These are phyloP conservation scores for Chlamydomonas incerta DNA, from an alignment of 139 green algal species.

Conservation along the genomic window DNA sequence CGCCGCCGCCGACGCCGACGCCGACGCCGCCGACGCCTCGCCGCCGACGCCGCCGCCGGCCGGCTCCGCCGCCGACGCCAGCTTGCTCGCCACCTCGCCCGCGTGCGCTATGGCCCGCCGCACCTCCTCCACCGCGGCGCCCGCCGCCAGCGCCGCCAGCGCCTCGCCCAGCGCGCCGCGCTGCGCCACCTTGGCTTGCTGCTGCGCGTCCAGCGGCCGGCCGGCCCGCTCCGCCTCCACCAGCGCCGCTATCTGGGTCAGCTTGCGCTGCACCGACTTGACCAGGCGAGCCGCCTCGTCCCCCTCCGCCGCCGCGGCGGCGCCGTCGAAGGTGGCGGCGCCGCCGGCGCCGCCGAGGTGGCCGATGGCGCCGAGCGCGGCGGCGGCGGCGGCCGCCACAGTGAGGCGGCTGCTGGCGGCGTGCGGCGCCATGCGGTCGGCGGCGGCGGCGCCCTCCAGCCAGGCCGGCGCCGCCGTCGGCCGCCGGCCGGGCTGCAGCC, in stretches of 20 bases:
- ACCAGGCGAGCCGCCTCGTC: conserved; percentile 51
- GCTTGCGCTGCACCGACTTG: conserved; percentile 82
- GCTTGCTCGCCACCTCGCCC: conserved; percentile 20
- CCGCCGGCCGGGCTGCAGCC: conserved; percentile 54
- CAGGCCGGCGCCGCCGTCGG: conserved; percentile 47
- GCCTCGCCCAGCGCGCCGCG: conserved; percentile 62
- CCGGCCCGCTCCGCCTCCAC: conserved; percentile 22
- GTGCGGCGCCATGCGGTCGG: conserved; percentile 37
- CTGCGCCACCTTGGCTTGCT: conserved; percentile 78
- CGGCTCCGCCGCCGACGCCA: conserved; percentile 26
- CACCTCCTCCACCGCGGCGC: conserved; percentile 32
- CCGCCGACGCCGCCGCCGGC: background rate
- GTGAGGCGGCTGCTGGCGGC: conserved; percentile 7
- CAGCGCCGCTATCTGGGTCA: conserved; percentile 66
- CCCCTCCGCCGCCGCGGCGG: background rate
- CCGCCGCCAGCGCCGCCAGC: conserved; percentile 47
- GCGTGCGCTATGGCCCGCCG: conserved; percentile 26
- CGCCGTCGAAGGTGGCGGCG: background rate
- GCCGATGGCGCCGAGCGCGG: conserved; percentile 34
- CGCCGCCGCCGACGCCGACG: background rate
- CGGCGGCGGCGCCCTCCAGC: conserved; percentile 3
- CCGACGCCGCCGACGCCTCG: background rate
- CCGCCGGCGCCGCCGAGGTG: background rate
- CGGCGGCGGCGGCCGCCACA: conserved; percentile 14
- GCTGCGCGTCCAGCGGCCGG: conserved; percentile 79